Base-by-base conservation (phyloP, 2,329 filamentous ascomycete genomes). In the Talaromyces pinophilus region DNA sequence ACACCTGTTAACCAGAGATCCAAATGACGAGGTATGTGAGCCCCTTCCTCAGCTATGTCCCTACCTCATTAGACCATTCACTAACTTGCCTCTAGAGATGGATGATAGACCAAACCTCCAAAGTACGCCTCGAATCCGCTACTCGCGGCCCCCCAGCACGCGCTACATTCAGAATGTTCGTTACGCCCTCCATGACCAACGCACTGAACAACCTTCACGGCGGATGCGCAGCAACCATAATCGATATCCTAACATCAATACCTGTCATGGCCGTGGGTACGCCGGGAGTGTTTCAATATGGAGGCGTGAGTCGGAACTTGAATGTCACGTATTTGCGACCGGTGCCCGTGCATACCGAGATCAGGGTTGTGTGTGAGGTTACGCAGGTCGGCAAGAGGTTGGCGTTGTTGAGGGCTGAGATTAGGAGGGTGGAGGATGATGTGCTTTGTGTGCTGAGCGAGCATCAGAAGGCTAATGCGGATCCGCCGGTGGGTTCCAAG, bases 111-210 rank as follows among this genome's bases (percentile, higher is more conserved):
- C 54, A 71, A 69, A 67, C 68, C 67, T 66, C 60, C 30, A 60
- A 67, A 61, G 71, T 80, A 30, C 75, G 73, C 64, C 77, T 80
- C 67, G 77, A 80, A 68, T 77, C 77, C 64, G 78, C 78, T 50
- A 74, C 71, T 28, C 69, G 66, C 17, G 75, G 75, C 5, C 77
- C 78, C 17, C 74, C 76, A 17, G 70, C 76, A 25, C 73, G 72
- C 42, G 76, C 74, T 62, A 73, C 74, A 5, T 81, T 74, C 63
- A 72, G 74, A 5, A 68, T 78, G 42, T 77, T 69, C 71, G 96
- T 98, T 77, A 96, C 93, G 40, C 88, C 90, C 19, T 92, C 97
- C 74, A 82, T 98, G 72, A 97, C 93, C 67, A 99, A 98, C 82
- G 86, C 91, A 69, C 80, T 97, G 73, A 94, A 93, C 48, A 98